phyloP scores from a whole-genome alignment of 139 green algal species.

The Coelastrella sp. region DNA sequence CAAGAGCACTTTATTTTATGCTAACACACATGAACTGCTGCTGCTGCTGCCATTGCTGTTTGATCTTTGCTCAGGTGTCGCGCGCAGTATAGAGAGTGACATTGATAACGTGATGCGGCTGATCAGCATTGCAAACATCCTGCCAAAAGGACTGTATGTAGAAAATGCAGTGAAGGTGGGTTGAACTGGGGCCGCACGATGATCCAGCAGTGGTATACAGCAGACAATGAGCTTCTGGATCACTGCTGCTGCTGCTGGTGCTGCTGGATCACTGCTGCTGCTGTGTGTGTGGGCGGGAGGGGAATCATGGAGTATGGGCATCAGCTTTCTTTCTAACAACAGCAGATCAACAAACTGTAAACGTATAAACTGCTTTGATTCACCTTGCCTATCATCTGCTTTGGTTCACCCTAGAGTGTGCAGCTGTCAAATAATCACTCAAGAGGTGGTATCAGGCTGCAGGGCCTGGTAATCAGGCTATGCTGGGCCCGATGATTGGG shows the following conservation, averaged over 20 bases:
- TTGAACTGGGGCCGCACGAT: neutral
- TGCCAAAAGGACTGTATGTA: slow-evolving; percentile 90
- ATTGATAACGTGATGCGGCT: slow-evolving; percentile 96
- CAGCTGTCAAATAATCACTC: too few species aligned
- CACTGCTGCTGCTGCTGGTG: too few species aligned
- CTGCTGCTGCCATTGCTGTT: neutral
- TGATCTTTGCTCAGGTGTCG: slow-evolving; percentile 73
- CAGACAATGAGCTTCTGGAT: neutral
- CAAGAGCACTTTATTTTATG: neutral
- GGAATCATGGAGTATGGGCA: too few species aligned
- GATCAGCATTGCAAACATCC: slow-evolving; percentile 83
- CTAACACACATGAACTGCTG: neutral
- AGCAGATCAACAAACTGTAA: too few species aligned
- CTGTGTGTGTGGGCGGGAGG: too few species aligned
- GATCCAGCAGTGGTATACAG: neutral
- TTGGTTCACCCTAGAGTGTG: too few species aligned
- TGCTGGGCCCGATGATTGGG: neutral
- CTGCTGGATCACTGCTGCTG: neutral
- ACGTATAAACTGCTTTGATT: too few species aligned
- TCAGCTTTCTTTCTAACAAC: too few species aligned
- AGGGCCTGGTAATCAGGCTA: neutral
- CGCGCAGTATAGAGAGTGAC: slow-evolving; percentile 90
- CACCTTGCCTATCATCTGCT: too few species aligned
- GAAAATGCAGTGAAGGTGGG: slow-evolving; percentile 79
- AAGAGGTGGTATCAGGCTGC: neutral